A percentile compares a stretch with the other conserved stretches of the same genome.
phyloP scores from a whole-genome alignment of 1,139 yeast genomes.

The Meyerozyma guilliermondii region DNA sequence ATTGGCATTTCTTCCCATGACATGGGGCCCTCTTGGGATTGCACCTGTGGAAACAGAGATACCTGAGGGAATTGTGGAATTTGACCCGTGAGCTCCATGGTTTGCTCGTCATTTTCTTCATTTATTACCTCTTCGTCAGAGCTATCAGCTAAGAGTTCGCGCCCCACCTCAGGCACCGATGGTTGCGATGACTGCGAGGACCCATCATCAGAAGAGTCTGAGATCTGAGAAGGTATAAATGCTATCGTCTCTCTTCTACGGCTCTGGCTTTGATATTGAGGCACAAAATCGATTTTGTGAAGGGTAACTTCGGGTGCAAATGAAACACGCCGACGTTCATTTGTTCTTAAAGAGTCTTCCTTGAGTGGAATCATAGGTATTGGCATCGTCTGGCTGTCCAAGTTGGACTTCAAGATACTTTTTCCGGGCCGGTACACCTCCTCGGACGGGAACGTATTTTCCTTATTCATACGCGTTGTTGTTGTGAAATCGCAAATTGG shows the following conservation, averaged over 20 bases:
- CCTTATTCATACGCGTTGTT: slow-evolving; percentile 2
- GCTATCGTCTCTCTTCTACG: slow-evolving; percentile 36
- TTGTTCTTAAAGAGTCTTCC: not conserved
- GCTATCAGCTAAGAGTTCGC: not conserved
- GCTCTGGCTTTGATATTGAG: slow-evolving; percentile 17
- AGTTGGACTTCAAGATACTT: not conserved
- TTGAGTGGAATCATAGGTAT: not conserved
- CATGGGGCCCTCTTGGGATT: slow-evolving; percentile 4
- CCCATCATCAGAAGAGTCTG: not conserved
- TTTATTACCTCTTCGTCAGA: not conserved
- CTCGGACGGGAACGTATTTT: not conserved
- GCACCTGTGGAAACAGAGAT: slow-evolving; percentile 2
- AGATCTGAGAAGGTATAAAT: slow-evolving; percentile 10
- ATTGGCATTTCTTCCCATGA: slow-evolving; percentile 2
- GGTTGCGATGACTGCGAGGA: slow-evolving; percentile 1
- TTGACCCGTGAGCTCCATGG: slow-evolving; percentile 11
- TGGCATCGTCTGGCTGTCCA: not conserved
- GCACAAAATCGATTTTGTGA: slow-evolving; percentile 55
- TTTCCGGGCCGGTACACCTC: slow-evolving; percentile 1
- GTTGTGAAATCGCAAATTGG: not conserved
- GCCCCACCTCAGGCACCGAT: not conserved
- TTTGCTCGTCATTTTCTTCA: slow-evolving; percentile 6
- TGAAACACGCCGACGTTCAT: slow-evolving; percentile 47
- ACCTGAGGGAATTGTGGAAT: slow-evolving; percentile 1
- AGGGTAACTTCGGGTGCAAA: slow-evolving; percentile 75